Base-by-base conservation (phyloP, 78 protist species). In the Protostelium mycophagum region DNA sequence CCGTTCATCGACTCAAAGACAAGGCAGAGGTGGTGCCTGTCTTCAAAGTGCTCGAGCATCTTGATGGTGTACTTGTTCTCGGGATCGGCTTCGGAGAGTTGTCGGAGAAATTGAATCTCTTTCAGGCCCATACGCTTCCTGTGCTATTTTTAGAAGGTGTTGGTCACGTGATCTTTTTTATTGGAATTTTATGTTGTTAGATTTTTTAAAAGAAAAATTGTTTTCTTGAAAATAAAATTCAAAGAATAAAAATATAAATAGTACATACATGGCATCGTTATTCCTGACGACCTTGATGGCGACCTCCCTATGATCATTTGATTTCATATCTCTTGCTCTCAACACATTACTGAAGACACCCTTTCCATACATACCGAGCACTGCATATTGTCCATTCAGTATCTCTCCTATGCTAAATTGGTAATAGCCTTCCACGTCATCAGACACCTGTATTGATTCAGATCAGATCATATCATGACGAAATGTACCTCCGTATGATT, bases 291-390 rank as follows among this genome's bases (percentile, higher is more conserved):
- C 89, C 89, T 98, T 98, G 37, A 98, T 89, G 35, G 97, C 99
- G 1, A 97, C 96, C 34, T 94, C 97, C 35, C 16, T 51, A 16
- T 51, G 73, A 5, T 88, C 92, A 23, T 88, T 84, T 35, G 83
- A 83, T 37, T 88, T 36, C 29, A 73, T 88, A 35, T 98, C 96
- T n/a, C 36, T n/a, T 0, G 98, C 97, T 9, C 96, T 84, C 28
- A 98, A 86, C 0, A 98, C 99, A 0, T 88, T 98, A 85, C 96
- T 90, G 84, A 96, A 98, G 9, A 97, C 98, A 34, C 99, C 99
- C 29, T 92, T 91, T 1, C 98, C 98, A 28, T 84, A 36, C 38
- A 86, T 29, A 23, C 93, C 91, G 25, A 87, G 16, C 83, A 94
- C 91, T 35, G 85, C 84, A 86, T 92, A 96, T 1, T 96, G 95